Evolutionary conservation across 768 basidiomycete genomes (phyloP), one percentile per base, ranked within the genome.

Genomic region (Hydnomerulius pinastri): DNA sequence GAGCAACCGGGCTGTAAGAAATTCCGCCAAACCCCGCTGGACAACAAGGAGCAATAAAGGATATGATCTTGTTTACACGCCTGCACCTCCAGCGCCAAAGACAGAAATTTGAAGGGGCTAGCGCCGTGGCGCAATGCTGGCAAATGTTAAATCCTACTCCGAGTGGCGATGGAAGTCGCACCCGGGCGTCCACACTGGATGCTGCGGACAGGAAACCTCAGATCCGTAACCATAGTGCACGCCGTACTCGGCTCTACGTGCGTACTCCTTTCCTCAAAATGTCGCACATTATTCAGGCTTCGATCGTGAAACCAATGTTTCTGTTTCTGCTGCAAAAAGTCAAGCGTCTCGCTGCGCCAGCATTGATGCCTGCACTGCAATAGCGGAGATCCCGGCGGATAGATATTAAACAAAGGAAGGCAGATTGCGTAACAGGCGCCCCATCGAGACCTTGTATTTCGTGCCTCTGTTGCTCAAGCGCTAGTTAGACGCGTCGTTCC

Each of bases 391-490:
- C 12, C 47, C 38, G 47, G 48, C 51, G 38, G 38, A 24, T 41
- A 52, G 46, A 48, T 38, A 51, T 36, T 46, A 37, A 29, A 23
- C 10, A 10, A 18, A 7, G 20, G 21, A 18, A 21, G 8, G 20
- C 17, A 29, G 23, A 25, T 52, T 23, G 29, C 36, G 29, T 48
- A 28, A 39, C 21, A 10, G 48, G 3, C 23, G 38, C 33, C 39
- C 24, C 30, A 27, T 52, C 33, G 32, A 9, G 47, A 41, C 13
- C 18, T 52, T 42, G 39, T 52, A 50, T 32, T 45, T 29, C 21
- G n/a, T 21, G 13, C 15, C 13, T 5, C 5, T 35, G 33, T 35
- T 4, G 11, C 33, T 17, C 12, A 5, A 17, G 33, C n/a, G n/a
- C n/a, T n/a, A n/a, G n/a, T n/a, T n/a, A 12, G 12, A 17, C 33